A percentile compares a stretch with the other conserved stretches of the same genome.
phyloP scores from a whole-genome alignment of 768 basidiomycete genomes.

The Boletus subparvulus region DNA sequence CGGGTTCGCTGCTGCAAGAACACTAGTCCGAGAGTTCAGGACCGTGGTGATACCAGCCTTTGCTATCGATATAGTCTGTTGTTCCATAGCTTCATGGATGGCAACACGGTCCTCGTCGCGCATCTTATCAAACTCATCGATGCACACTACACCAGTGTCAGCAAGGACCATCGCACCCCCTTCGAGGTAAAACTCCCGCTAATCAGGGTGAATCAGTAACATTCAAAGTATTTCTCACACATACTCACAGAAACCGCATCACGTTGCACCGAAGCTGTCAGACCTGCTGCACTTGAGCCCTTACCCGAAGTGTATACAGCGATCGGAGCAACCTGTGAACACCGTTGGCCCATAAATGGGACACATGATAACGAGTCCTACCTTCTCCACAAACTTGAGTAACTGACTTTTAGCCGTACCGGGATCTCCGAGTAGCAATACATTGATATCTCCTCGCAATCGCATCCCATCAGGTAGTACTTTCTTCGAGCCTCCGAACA shows the following conservation, averaged over 20 bases:
- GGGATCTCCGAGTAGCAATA: slow-evolving; percentile 92
- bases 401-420: slow-evolving; percentile 98
- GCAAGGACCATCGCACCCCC: slow-evolving; percentile 99
- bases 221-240: background rate
- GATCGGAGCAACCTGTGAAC: slow-evolving; percentile 83
- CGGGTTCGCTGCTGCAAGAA: slow-evolving; percentile 96
- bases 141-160: slow-evolving; percentile 97
- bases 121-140: slow-evolving; percentile 99
- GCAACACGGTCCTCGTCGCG: slow-evolving; percentile 98
- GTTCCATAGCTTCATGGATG: slow-evolving; percentile 99
- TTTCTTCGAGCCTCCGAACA: slow-evolving; percentile 98
- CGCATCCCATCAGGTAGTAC: slow-evolving; percentile 96
- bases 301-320: slow-evolving; percentile 99
- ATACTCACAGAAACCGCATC: slow-evolving; percentile 80
- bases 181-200: slow-evolving; percentile 99
- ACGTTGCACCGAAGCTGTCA: slow-evolving; percentile 96
- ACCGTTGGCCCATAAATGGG: background rate
- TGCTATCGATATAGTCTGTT: slow-evolving; percentile 98
- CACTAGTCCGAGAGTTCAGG: slow-evolving; percentile 92
- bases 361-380: slow-evolving; percentile 23
- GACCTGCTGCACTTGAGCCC: slow-evolving; percentile 96
- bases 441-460: slow-evolving; percentile 96
- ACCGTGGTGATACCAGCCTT: slow-evolving; percentile 99
- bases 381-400: slow-evolving; percentile 98
- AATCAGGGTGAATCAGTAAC: slow-evolving; percentile 7